These are phyloP conservation scores for Apiosordaria backusii DNA, from an alignment of 495 filamentous ascomycete species.

Conservation along the genomic window DNA sequence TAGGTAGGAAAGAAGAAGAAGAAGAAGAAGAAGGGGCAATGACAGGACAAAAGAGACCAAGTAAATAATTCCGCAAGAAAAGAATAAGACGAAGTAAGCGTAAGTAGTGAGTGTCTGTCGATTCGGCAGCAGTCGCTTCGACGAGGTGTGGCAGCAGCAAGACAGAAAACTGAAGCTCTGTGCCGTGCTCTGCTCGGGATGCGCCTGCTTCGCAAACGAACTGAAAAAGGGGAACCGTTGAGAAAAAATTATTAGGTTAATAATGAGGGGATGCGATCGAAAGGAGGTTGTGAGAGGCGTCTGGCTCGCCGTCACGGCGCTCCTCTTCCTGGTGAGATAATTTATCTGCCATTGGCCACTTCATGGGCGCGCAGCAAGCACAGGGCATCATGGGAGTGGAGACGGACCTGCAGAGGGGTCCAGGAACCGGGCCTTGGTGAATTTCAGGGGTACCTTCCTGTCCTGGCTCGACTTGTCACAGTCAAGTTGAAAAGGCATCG, in stretches of 20 bases:
- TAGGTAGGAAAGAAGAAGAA: background rate
- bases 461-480: background rate
- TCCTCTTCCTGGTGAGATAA: constrained; percentile 4
- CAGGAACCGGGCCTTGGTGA: background rate
- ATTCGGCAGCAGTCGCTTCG: background rate
- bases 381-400: constrained; percentile 1
- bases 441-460: background rate
- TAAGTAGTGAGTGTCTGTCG: background rate
- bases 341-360: constrained; percentile 4
- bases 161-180: background rate
- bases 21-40: background rate
- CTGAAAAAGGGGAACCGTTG: background rate
- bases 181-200: background rate
- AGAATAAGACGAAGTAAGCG: background rate
- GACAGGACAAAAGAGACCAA: background rate
- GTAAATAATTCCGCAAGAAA: background rate
- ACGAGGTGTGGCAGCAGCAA: background rate
- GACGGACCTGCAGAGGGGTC: background rate
- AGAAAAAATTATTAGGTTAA: constrained; percentile 7
- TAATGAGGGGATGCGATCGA: background rate
- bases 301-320: background rate
- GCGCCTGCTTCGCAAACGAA: background rate
- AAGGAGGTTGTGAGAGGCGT: constrained; percentile 3
- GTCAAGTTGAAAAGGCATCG: background rate
- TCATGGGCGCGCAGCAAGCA: background rate